A percentile compares a stretch with the other conserved stretches of the same genome.
These are phyloP conservation scores for Trichoderma koningiopsis DNA, from an alignment of 2,329 filamentous ascomycete genomes.

Conservation along the genomic window DNA sequence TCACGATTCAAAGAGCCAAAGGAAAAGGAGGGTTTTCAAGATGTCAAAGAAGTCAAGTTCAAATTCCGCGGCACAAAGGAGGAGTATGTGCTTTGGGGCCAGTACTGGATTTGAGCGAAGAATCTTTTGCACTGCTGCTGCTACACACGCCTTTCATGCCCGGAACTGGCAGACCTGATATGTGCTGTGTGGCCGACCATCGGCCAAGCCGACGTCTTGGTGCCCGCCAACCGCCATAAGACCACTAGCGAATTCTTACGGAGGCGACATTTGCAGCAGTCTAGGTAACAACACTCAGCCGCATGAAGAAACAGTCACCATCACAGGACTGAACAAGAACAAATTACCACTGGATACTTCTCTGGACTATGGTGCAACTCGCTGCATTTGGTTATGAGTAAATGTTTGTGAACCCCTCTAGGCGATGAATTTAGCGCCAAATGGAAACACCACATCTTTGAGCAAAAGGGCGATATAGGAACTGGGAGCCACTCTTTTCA, in stretches of 20 bases:
- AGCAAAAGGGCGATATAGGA: not conserved
- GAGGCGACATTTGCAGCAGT: not conserved
- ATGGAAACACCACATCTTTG: not conserved
- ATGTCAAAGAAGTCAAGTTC: constrained; percentile 77
- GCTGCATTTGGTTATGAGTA: not conserved
- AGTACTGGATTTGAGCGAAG: constrained; percentile 67
- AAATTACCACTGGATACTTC: not conserved
- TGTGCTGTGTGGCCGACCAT: not conserved
- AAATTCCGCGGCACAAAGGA: constrained; percentile 69
- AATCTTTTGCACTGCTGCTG: not conserved
- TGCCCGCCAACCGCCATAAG: not conserved
- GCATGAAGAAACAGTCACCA: not conserved
- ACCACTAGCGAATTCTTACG: not conserved
- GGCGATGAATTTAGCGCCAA: not conserved
- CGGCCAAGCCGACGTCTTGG: not conserved
- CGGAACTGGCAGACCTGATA: not conserved
- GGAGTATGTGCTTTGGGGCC: constrained; percentile 71
- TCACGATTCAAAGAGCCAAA: constrained; percentile 73
- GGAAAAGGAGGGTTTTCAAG: constrained; percentile 77
- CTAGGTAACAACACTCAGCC: not conserved
- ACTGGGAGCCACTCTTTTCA: not conserved
- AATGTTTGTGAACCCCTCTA: not conserved
- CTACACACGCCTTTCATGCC: not conserved
- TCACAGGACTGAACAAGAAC: not conserved
- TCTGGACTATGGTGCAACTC: not conserved